Percentiles rank a stretch among this genome's conserved stretches.
These are phyloP conservation scores for Leishmania martiniquensis DNA, from an alignment of 208 protist species.

Conservation along the genomic window DNA sequence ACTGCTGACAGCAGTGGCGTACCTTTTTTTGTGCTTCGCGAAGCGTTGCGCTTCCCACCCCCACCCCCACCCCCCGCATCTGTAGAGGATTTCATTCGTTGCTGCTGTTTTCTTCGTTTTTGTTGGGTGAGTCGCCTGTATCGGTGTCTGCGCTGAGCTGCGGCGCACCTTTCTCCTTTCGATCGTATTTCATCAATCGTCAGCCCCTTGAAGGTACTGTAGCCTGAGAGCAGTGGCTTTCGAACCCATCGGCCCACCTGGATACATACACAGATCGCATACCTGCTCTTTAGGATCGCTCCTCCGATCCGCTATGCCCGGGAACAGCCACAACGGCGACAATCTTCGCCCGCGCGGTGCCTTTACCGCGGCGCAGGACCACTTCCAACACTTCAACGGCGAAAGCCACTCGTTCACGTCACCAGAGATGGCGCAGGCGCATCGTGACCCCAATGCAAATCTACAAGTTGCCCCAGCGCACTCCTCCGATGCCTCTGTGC, in stretches of 20 bases:
- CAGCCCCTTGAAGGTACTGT: neutral
- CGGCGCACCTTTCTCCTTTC: neutral
- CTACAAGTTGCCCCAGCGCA: neutral
- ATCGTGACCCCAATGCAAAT: conserved; percentile 9
- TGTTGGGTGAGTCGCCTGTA: neutral
- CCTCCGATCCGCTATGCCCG: neutral
- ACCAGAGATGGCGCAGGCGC: neutral
- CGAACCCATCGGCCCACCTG: neutral
- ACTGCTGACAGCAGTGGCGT: too few species aligned
- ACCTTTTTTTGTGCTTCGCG: too few species aligned
- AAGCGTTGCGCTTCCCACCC: too few species aligned
- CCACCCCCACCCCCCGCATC: too few species aligned
- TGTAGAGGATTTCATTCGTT: conserved; percentile 1
- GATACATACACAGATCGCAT: neutral
- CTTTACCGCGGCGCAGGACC: conserved; percentile 7
- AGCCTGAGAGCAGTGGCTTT: neutral
- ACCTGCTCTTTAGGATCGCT: neutral
- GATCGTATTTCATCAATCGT: conserved; percentile 1
- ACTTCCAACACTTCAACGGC: neutral
- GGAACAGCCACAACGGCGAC: conserved; percentile 8
- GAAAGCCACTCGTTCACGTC: neutral
- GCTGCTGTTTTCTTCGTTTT: neutral
- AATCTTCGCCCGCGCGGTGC: neutral
- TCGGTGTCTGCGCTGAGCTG: neutral
- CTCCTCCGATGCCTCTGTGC: conserved; percentile 3